Evolutionary conservation across 164 flowering plant species (phyloP).

Genomic region (Chloranthus sessilifolius): DNA sequence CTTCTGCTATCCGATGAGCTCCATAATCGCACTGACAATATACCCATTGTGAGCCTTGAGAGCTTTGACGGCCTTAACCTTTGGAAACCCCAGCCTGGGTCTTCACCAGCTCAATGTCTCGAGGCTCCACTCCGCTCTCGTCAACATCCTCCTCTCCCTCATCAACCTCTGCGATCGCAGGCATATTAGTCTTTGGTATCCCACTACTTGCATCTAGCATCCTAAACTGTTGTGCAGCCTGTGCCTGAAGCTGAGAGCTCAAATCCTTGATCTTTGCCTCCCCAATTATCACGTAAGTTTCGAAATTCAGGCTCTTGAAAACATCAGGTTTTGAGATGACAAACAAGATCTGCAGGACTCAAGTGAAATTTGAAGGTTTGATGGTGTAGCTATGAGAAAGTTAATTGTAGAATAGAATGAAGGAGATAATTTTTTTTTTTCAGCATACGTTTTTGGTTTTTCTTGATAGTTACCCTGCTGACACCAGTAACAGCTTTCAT

Average conservation of each 20-base stretch:
- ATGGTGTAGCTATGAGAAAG: neutral
- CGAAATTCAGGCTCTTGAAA: conserved; percentile 88
- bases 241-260: conserved; percentile 87
- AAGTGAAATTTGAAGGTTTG: neutral
- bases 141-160: conserved; percentile 87
- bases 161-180: conserved; percentile 41
- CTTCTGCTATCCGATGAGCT: conserved; percentile 71
- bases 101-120: conserved; percentile 87
- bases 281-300: conserved; percentile 79
- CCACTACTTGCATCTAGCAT: conserved; percentile 58
- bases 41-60: conserved; percentile 67
- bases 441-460: conserved; percentile 80
- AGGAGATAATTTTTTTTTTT: neutral
- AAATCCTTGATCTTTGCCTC: conserved; percentile 93
- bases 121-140: conserved; percentile 72
- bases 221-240: conserved; percentile 94
- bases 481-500: conserved; percentile 85
- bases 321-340: conserved; percentile 91
- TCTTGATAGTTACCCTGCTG: conserved; percentile 79
- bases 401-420: no score
- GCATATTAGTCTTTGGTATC: conserved; percentile 45
- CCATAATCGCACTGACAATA: conserved; percentile 93
- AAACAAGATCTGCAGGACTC: conserved; percentile 62
- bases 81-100: conserved; percentile 86
- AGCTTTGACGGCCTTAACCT: conserved; percentile 81